Evolutionary conservation across 1,139 yeast genomes (phyloP).

Genomic region (Pichia sp.): DNA sequence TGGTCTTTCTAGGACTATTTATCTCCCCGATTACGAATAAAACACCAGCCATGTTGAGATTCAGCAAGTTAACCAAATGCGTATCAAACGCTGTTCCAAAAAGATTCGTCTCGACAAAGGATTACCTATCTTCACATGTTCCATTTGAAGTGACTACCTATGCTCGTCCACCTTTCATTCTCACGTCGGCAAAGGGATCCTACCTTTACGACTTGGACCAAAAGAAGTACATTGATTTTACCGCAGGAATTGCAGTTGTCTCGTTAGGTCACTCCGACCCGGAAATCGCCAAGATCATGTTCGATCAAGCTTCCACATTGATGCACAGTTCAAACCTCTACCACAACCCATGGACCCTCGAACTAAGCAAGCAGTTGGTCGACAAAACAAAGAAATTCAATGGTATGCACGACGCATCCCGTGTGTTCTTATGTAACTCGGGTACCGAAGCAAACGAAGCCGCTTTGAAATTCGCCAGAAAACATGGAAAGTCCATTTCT

Average conservation of each 20-base stretch:
- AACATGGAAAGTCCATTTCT: slow-evolving; percentile 56
- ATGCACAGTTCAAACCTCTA: slow-evolving; percentile 84
- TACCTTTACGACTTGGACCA: slow-evolving; percentile 73
- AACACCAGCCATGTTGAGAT: slow-evolving; percentile 7
- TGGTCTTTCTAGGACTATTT: not conserved
- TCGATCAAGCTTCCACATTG: slow-evolving; percentile 66
- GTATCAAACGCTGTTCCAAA: not conserved
- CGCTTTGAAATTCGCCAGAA: slow-evolving; percentile 91
- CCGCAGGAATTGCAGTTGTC: slow-evolving; percentile 97
- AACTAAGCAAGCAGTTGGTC: slow-evolving; percentile 66
- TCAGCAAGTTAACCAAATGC: not conserved
- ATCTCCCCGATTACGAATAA: not conserved
- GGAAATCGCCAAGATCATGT: slow-evolving; percentile 62
- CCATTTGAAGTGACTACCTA: slow-evolving; percentile 78
- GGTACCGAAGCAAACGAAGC: slow-evolving; percentile 99
- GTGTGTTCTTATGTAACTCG: slow-evolving; percentile 86
- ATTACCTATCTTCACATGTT: slow-evolving; percentile 37
- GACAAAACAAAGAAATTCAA: slow-evolving; percentile 63
- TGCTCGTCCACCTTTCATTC: slow-evolving; percentile 68
- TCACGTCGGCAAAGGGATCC: slow-evolving; percentile 71
- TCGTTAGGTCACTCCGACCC: slow-evolving; percentile 83
- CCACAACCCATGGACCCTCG: slow-evolving; percentile 80
- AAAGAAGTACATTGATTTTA: slow-evolving; percentile 78
- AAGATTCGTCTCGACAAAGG: slow-evolving; percentile 27
- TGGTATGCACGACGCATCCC: slow-evolving; percentile 74